These are phyloP conservation scores for Salix purpurea DNA, from an alignment of 345 rosid genomes.

Conservation along the genomic window DNA sequence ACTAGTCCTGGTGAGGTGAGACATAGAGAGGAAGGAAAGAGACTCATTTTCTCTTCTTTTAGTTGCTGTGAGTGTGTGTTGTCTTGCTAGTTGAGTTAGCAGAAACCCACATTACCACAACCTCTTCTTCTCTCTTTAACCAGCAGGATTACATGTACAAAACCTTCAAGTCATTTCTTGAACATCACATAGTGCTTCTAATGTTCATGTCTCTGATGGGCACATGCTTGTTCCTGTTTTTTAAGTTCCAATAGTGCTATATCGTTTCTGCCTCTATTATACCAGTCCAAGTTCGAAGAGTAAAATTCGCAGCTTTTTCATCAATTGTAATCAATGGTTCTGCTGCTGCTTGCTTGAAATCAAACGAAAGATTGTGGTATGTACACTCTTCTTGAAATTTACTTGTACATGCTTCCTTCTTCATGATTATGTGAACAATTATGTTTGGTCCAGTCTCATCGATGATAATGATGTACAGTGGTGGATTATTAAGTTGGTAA, in stretches of 20 bases:
- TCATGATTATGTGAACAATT: background rate
- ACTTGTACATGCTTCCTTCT: background rate
- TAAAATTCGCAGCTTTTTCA: constrained; percentile 15
- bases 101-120: background rate
- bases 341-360: constrained; percentile 15
- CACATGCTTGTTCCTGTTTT: constrained; percentile 6
- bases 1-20: constrained; percentile 8
- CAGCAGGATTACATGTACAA: constrained; percentile 20
- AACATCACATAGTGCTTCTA: background rate
- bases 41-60: background rate
- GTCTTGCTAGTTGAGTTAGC: constrained; percentile 1
- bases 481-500: constrained; percentile 15
- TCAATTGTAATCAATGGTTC: background rate
- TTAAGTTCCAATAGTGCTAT: background rate
- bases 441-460: background rate
- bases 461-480: background rate
- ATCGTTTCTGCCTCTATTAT: background rate
- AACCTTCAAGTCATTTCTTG: constrained; percentile 17
- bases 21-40: background rate
- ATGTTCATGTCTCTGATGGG: constrained; percentile 9
- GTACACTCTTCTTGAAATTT: background rate
- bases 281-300: background rate
- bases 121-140: background rate
- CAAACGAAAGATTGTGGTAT: constrained; percentile 20
- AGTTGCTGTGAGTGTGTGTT: background rate